Base-by-base conservation (phyloP, 139 green algal species). In the Chlamydomonas incerta region DNA sequence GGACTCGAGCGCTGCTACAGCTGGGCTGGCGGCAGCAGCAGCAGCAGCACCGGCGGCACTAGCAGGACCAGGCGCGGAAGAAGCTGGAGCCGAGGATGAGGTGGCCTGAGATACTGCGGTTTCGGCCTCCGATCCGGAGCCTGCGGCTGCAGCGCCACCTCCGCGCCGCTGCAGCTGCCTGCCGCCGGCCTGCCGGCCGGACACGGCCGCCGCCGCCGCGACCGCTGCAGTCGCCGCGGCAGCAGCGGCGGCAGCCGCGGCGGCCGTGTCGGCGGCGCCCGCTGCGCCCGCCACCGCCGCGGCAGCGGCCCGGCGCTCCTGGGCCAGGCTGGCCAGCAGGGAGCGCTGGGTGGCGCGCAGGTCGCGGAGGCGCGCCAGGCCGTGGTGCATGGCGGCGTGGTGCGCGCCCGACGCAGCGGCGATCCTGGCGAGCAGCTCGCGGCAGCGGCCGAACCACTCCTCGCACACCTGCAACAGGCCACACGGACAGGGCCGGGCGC, bases 361-460 rank as follows among this genome's bases (percentile, higher is more conserved):
- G 66, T 85, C 69, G 14, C n/a, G 66, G 52, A 90, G 83, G 18
- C 88, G 83, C 68, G 35, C 21, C 23, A 72, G 33, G 66, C 86
- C 75, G 57, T 90, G 80, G 34, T 88, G 83, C 26, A 33, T 50
- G 14, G 28, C 34, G 60, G 85, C 80, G 63, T 91, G 83, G 72
- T 93, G 88, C 6, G 57, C 60, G 6, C 76, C 87, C 66, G 79
- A 68, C n/a, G 89, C 85, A 8, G 83, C 70, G 41, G 88, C 88
- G 3, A 89, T 77, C 21, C 83, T 80, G 28, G 94, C 37, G 17
- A 92, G 74, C 55, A 92, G 63, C 55, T 90, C 73, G 0, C 92
- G 86, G 55, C 91, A 60, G 11, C 93, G 89, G 1, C 65, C 77
- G 57, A 97, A 94, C 94, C 95, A 97, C 35, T 95, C 92, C 20